Evolutionary conservation across 768 basidiomycete genomes (phyloP).

Genomic region (Tylopilus plumbeoviolaceoides): DNA sequence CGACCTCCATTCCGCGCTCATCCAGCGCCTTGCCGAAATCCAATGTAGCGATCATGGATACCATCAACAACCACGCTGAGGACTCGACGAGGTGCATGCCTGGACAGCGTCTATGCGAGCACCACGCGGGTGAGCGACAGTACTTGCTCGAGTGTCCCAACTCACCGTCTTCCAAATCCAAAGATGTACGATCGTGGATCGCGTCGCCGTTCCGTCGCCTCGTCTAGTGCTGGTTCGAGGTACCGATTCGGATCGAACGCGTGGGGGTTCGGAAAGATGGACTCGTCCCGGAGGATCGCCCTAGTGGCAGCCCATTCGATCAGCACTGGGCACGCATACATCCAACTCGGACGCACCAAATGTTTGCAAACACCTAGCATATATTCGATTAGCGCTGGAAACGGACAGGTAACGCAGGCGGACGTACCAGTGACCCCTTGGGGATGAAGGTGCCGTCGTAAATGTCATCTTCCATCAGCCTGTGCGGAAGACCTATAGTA

Average conservation of each 20-base stretch:
- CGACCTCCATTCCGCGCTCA: slow-evolving; percentile 43
- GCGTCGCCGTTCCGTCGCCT: slow-evolving; percentile 25
- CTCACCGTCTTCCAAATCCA: slow-evolving; percentile 45
- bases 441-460: slow-evolving; percentile 58
- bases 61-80: slow-evolving; percentile 56
- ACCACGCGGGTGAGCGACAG: background rate
- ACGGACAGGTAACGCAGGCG: background rate
- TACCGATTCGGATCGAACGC: slow-evolving; percentile 54
- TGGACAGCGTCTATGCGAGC: slow-evolving; percentile 51
- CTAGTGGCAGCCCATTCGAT: slow-evolving; percentile 23
- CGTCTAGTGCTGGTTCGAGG: slow-evolving; percentile 25
- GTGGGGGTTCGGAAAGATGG: slow-evolving; percentile 46
- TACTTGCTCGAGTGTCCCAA: background rate
- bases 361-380: slow-evolving; percentile 51
- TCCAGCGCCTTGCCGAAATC: slow-evolving; percentile 51
- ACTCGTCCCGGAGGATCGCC: slow-evolving; percentile 45
- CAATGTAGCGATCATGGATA: slow-evolving; percentile 53
- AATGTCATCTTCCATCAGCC: slow-evolving; percentile 61
- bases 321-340: background rate
- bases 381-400: background rate
- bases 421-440: slow-evolving; percentile 53
- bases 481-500: slow-evolving; percentile 54
- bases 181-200: slow-evolving; percentile 47
- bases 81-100: slow-evolving; percentile 60
- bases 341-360: slow-evolving; percentile 40